A percentile compares a stretch with the other conserved stretches of the same genome.
Evolutionary conservation across 2,329 filamentous ascomycete genomes (phyloP).

Genomic region (Beauveria asiatica): DNA sequence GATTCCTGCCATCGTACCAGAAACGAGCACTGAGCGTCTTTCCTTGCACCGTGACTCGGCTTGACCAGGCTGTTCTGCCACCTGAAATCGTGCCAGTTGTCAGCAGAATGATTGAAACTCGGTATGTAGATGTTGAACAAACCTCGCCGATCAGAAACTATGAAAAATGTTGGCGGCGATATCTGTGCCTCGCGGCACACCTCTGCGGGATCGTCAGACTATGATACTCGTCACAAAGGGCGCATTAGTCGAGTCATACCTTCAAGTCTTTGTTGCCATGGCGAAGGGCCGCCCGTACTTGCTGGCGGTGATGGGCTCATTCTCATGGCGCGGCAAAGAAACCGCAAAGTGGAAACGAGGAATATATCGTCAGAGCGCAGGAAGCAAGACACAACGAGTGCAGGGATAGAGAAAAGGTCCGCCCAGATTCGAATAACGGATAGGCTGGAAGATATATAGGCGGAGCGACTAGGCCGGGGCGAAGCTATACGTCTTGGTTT

Average conservation of each 20-base stretch:
- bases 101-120: not conserved
- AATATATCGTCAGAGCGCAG: not conserved
- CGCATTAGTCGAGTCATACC: slow-evolving; percentile 32
- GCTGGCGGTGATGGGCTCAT: slow-evolving; percentile 13
- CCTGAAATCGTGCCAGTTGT: slow-evolving; percentile 39
- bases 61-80: slow-evolving; percentile 86
- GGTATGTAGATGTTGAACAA: slow-evolving; percentile 16
- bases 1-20: slow-evolving; percentile 85
- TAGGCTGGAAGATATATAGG: slow-evolving; percentile 6
- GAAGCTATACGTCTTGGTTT: slow-evolving; percentile 11
- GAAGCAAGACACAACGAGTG: not conserved
- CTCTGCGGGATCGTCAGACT: slow-evolving; percentile 31
- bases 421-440: not conserved
- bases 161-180: slow-evolving; percentile 48
- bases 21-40: slow-evolving; percentile 62
- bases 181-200: slow-evolving; percentile 43
- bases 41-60: slow-evolving; percentile 64
- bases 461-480: not conserved
- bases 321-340: not conserved
- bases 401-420: not conserved
- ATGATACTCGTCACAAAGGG: slow-evolving; percentile 18
- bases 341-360: not conserved
- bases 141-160: slow-evolving; percentile 64
- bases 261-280: slow-evolving; percentile 44
- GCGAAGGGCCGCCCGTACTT: slow-evolving; percentile 1